phyloP scores from a whole-genome alignment of 805 yeast genomes.

The Saccharomyces mikatae region DNA sequence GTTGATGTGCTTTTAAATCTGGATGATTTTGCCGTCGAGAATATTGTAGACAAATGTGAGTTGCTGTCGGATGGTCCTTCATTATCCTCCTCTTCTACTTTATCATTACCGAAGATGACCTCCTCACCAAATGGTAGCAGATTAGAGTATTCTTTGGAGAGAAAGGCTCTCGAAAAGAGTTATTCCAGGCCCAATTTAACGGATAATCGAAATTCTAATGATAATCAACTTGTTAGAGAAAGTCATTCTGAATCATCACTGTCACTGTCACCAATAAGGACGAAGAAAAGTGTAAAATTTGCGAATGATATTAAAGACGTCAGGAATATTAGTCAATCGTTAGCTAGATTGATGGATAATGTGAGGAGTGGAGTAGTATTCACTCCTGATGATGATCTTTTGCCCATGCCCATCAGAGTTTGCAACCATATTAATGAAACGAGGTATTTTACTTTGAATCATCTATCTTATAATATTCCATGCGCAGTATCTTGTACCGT shows the following conservation, averaged over 20 bases:
- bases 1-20: slow-evolving; percentile 44
- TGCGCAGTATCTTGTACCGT: slow-evolving; percentile 60
- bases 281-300: slow-evolving; percentile 23
- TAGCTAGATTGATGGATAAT: slow-evolving; percentile 21
- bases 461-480: slow-evolving; percentile 43
- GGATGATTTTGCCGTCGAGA: slow-evolving; percentile 23
- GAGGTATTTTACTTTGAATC: slow-evolving; percentile 52
- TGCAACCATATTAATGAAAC: slow-evolving; percentile 41
- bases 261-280: not conserved
- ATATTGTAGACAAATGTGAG: slow-evolving; percentile 20
- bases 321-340: slow-evolving; percentile 21
- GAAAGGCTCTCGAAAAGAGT: not conserved
- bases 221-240: slow-evolving; percentile 1
- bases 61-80: slow-evolving; percentile 12
- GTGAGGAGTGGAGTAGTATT: slow-evolving; percentile 22
- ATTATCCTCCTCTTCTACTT: slow-evolving; percentile 35
- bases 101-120: slow-evolving; percentile 76
- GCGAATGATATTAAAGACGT: slow-evolving; percentile 22
- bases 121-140: slow-evolving; percentile 37
- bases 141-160: not conserved
- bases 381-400: slow-evolving; percentile 23
- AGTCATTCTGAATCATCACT: not conserved
- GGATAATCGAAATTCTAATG: not conserved
- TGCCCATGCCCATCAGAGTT: slow-evolving; percentile 30
- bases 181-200: not conserved